Evolutionary conservation across 2,329 filamentous ascomycete species (phyloP).

Genomic region (Cordyceps pruinosa): DNA sequence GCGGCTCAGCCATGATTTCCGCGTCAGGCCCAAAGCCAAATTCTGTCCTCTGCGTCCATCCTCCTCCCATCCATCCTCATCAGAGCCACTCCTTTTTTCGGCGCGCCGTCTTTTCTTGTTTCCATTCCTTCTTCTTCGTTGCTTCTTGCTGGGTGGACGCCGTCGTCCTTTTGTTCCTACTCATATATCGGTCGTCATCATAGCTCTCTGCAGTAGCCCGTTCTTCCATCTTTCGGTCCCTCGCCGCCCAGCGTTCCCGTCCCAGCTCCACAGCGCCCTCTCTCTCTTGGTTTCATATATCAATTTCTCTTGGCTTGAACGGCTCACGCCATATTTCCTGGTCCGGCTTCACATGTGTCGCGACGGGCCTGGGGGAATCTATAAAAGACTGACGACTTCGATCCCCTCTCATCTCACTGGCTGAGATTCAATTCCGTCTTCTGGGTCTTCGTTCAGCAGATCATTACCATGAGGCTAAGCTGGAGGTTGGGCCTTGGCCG

Average conservation of each 20-base stretch:
- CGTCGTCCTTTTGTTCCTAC: background rate
- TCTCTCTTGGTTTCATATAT: background rate
- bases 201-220: background rate
- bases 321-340: background rate
- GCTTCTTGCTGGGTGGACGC: background rate
- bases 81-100: background rate
- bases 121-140: background rate
- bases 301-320: background rate
- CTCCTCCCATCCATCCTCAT: background rate
- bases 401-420: constrained; percentile 1
- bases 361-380: background rate
- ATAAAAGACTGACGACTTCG: background rate
- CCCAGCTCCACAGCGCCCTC: background rate
- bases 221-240: background rate
- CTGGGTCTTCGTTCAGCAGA: background rate
- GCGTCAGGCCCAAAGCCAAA: background rate
- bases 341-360: background rate
- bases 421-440: background rate
- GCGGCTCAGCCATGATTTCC: background rate
- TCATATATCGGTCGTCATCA: background rate
- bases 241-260: background rate
- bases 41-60: constrained; percentile 8
- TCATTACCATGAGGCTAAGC: constrained; percentile 23
- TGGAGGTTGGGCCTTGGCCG: constrained; percentile 26
- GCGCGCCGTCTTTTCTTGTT: background rate